Conservation (phyloP, 1,139 yeast genomes). For the Candida tetrigidarum region DNA sequence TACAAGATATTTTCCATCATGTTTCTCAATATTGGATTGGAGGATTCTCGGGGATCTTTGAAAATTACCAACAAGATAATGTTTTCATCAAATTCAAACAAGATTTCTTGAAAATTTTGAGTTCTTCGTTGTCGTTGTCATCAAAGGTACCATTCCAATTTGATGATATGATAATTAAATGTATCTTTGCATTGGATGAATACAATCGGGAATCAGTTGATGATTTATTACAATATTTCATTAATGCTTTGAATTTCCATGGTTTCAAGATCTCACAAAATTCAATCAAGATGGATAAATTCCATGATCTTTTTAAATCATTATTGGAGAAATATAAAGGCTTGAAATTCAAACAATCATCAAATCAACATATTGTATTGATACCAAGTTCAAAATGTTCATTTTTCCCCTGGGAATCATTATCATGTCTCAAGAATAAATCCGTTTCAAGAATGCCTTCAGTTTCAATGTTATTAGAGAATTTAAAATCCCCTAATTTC, state of each 20-base stretch:
- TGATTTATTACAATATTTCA: slow-evolving; percentile 64
- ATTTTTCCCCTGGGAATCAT: slow-evolving; percentile 87
- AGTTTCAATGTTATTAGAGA: slow-evolving; percentile 46
- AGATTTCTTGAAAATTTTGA: slow-evolving; percentile 37
- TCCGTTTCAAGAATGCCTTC: slow-evolving; percentile 84
- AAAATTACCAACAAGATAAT: slow-evolving; percentile 27
- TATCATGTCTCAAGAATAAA: slow-evolving; percentile 53
- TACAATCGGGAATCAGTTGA: slow-evolving; percentile 32
- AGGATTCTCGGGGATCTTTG: slow-evolving; percentile 72
- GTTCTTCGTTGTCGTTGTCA: slow-evolving; percentile 36
- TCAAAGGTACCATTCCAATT: slow-evolving; percentile 37
- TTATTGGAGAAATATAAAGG: slow-evolving; percentile 46
- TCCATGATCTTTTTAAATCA: slow-evolving; percentile 32
- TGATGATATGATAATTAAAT: slow-evolving; percentile 53
- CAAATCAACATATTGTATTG: slow-evolving; percentile 61
- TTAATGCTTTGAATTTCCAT: slow-evolving; percentile 63
- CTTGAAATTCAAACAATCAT: slow-evolving; percentile 12
- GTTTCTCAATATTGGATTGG: slow-evolving; percentile 79
- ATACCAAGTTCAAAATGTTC: slow-evolving; percentile 69
- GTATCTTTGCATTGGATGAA: slow-evolving; percentile 53
- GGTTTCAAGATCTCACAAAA: slow-evolving; percentile 68
- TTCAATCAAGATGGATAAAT: slow-evolving; percentile 61
- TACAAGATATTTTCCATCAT: slow-evolving; percentile 56
- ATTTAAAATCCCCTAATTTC: slow-evolving; percentile 29
- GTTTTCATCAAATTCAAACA: slow-evolving; percentile 38